These are phyloP conservation scores for Penicillium polonicum DNA, from an alignment of 2,329 filamentous ascomycete genomes.

Conservation along the genomic window DNA sequence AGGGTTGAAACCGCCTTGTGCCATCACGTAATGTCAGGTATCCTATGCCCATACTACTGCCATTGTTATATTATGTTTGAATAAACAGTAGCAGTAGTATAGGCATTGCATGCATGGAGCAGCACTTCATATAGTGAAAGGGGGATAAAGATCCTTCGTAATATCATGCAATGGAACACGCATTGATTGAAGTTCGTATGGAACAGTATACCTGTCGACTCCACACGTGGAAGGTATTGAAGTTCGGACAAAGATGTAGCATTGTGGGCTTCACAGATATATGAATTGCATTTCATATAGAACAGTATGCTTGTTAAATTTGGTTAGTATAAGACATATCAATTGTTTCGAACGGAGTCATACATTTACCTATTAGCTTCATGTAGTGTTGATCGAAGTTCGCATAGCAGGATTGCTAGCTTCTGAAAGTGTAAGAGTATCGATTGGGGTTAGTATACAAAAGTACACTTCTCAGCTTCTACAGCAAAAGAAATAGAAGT, in stretches of 20 bases:
- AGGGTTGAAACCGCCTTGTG: background rate
- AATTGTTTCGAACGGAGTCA: background rate
- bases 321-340: background rate
- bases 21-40: background rate
- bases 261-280: background rate
- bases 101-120: background rate
- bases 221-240: background rate
- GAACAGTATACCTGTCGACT: background rate
- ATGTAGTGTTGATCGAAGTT: background rate
- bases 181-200: background rate
- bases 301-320: background rate
- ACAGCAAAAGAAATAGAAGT: background rate
- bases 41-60: background rate
- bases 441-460: background rate
- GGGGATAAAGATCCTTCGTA: background rate
- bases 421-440: background rate
- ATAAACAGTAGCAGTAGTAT: background rate
- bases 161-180: background rate
- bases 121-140: background rate
- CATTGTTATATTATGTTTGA: background rate
- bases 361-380: background rate
- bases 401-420: background rate
- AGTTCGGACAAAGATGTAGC: background rate
- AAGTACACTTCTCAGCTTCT: background rate
- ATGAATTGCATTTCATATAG: background rate